Evolutionary conservation across 257 asterid species (phyloP).

Genomic region (Verbena officinalis): DNA sequence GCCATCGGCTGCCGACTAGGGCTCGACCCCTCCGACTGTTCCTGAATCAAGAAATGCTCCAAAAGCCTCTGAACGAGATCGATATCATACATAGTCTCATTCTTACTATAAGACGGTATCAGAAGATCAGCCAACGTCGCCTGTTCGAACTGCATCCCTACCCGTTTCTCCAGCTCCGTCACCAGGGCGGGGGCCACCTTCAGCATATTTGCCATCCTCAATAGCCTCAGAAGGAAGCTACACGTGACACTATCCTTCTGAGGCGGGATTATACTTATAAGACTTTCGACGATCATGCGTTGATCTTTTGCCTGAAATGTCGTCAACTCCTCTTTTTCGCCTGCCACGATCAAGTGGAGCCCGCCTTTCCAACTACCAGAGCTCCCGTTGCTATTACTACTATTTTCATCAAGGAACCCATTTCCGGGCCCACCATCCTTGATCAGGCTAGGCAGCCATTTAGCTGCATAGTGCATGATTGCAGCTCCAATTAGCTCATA

Average conservation of each 20-base stretch:
- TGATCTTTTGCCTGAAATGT: slow-evolving; percentile 75
- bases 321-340: slow-evolving; percentile 51
- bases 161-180: slow-evolving; percentile 89
- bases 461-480: slow-evolving; percentile 68
- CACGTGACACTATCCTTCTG: slow-evolving; percentile 86
- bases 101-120: slow-evolving; percentile 67
- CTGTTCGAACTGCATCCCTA: slow-evolving; percentile 95
- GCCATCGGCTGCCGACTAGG: slow-evolving; percentile 52
- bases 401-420: slow-evolving; percentile 41
- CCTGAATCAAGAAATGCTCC: slow-evolving; percentile 93
- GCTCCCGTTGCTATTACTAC: slow-evolving; percentile 19
- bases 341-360: slow-evolving; percentile 77
- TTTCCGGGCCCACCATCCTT: slow-evolving; percentile 42
- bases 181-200: slow-evolving; percentile 86
- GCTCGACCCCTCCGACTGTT: slow-evolving; percentile 73
- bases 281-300: slow-evolving; percentile 85
- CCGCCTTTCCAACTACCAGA: slow-evolving; percentile 73
- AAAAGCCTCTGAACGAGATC: slow-evolving; percentile 90
- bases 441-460: slow-evolving; percentile 78
- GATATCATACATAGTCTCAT: slow-evolving; percentile 72
- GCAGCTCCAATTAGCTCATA: slow-evolving; percentile 83
- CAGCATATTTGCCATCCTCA: slow-evolving; percentile 81
- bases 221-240: slow-evolving; percentile 75
- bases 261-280: slow-evolving; percentile 89
- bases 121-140: slow-evolving; percentile 79